These are phyloP conservation scores for Boletales sp. DNA, from an alignment of 768 basidiomycete genomes.

Conservation along the genomic window DNA sequence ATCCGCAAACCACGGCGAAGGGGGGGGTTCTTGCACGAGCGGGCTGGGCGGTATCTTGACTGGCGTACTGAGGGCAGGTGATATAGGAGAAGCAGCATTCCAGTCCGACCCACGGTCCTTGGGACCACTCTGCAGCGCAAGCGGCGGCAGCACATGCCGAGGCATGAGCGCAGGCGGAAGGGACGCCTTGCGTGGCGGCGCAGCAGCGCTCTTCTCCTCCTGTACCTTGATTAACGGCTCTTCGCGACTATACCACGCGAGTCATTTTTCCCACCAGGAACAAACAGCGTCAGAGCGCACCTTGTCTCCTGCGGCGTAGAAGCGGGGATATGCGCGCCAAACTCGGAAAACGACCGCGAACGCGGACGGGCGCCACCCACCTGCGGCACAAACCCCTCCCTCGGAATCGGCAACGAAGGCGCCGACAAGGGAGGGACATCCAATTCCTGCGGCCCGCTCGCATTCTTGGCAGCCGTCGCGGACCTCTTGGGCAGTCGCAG, in stretches of 20 bases:
- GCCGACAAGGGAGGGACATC: not conserved
- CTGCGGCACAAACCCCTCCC: slow-evolving; percentile 65
- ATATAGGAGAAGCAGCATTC: slow-evolving; percentile 12
- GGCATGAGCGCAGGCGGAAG: slow-evolving; percentile 22
- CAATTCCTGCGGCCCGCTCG: not conserved
- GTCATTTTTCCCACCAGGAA: not conserved
- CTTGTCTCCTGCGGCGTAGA: slow-evolving; percentile 7
- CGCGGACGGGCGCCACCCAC: slow-evolving; percentile 46
- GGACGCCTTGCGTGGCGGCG: slow-evolving; percentile 4
- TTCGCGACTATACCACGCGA: slow-evolving; percentile 16
- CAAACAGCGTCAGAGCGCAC: slow-evolving; percentile 7
- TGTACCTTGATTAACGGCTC: slow-evolving; percentile 17
- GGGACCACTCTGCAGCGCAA: slow-evolving; percentile 8
- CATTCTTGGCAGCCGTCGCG: not conserved
- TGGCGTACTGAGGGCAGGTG: slow-evolving; percentile 34
- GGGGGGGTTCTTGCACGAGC: slow-evolving; percentile 24
- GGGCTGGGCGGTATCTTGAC: slow-evolving; percentile 37
- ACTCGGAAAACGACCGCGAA: slow-evolving; percentile 75
- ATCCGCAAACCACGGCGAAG: slow-evolving; percentile 3
- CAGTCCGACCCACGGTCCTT: slow-evolving; percentile 3
- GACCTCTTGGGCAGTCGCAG: slow-evolving; percentile 21
- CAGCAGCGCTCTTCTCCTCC: not conserved
- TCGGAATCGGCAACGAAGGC: slow-evolving; percentile 36
- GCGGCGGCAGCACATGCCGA: slow-evolving; percentile 17
- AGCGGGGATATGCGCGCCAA: slow-evolving; percentile 38